Conservation (phyloP, 805 yeast species). For the Nakazawaea populi region DNA sequence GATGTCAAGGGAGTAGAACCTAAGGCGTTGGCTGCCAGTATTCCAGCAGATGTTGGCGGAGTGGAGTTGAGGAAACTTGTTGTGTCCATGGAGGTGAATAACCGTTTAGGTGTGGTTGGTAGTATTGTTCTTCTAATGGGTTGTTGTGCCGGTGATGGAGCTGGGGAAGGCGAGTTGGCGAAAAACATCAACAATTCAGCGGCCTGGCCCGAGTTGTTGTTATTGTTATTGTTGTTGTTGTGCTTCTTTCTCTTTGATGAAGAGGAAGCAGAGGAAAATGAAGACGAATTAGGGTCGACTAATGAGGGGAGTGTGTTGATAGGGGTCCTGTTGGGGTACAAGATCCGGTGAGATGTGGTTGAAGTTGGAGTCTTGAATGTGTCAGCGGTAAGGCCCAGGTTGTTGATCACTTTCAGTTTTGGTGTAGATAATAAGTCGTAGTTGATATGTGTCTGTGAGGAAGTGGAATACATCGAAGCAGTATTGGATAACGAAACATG, state of each 20-base stretch:
- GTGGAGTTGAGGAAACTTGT: slow-evolving; percentile 5
- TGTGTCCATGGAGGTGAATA: not conserved
- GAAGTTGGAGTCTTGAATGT: slow-evolving; percentile 24
- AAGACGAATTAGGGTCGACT: not conserved
- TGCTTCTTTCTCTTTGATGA: slow-evolving; percentile 26
- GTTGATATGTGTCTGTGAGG: not conserved
- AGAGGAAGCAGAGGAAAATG: slow-evolving; percentile 12
- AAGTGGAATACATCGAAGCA: slow-evolving; percentile 10
- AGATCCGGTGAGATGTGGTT: slow-evolving; percentile 3
- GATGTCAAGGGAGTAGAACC: slow-evolving; percentile 10
- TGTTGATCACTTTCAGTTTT: slow-evolving; percentile 15
- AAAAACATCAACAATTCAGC: slow-evolving; percentile 76
- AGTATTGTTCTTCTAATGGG: not conserved
- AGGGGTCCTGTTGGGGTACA: slow-evolving; percentile 3
- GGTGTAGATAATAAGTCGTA: slow-evolving; percentile 26
- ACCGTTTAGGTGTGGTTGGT: slow-evolving; percentile 11
- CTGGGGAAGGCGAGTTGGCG: slow-evolving; percentile 64
- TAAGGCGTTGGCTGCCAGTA: slow-evolving; percentile 9
- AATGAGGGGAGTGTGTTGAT: not conserved
- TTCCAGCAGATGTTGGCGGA: slow-evolving; percentile 11
- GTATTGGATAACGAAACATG: slow-evolving; percentile 24
- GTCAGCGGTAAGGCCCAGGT: not conserved
- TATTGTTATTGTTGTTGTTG: not conserved
- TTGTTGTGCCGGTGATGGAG: slow-evolving; percentile 1
- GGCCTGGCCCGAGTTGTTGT: slow-evolving; percentile 45